Base-by-base conservation (phyloP, 2,329 filamentous ascomycete species). In the Trichoderma lentiforme region DNA sequence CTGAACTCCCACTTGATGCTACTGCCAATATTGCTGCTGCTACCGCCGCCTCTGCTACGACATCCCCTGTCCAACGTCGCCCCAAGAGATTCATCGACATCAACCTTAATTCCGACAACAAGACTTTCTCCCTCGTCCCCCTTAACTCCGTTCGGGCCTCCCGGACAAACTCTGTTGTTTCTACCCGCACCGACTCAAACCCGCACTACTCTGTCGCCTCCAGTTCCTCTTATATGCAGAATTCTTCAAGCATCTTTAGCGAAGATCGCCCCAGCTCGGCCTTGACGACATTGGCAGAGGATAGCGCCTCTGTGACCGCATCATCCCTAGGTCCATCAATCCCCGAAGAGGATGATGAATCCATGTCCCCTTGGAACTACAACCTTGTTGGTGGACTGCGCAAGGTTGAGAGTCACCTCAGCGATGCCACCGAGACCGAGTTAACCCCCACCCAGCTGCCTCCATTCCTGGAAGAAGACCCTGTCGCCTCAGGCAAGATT, bases 51-150 rank as follows among this genome's bases (percentile, higher is more conserved):
- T 76, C 79, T 15, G 73, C 79, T 28, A 77, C 53, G 7, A 28
- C 79, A 12, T 24, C 47, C 47, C 47, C 47, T 24, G 47, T 53
- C n/a, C 65, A 65, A 51, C 77, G 78, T 60, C 79, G 80, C 47
- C 60, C 69, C 11, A 77, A 73, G 24, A 78, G 84, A 73, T 77
- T 84, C 34, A 84, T 90, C 72, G 84, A 83, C 68, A 80, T 90
- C 72, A 84, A 83, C 68, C 80, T 90, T 32, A 83, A 89, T 75
- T 78, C 86, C 6, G 86, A 90, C 78, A 88, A 88, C 78, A 88
- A 88, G 79, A 90, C 88, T 5, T 90, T 90, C 75, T 88, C 87
- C 18, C 79, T 89, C 71, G 73, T 84, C 73, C 79, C 79, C 77
- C 76, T 74, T 14, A 79, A 77, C 6, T 81, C 79, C 8, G n/a